These are phyloP conservation scores for Chaetomiaceae sp. DNA, from an alignment of 2,329 filamentous ascomycete genomes.

Conservation along the genomic window DNA sequence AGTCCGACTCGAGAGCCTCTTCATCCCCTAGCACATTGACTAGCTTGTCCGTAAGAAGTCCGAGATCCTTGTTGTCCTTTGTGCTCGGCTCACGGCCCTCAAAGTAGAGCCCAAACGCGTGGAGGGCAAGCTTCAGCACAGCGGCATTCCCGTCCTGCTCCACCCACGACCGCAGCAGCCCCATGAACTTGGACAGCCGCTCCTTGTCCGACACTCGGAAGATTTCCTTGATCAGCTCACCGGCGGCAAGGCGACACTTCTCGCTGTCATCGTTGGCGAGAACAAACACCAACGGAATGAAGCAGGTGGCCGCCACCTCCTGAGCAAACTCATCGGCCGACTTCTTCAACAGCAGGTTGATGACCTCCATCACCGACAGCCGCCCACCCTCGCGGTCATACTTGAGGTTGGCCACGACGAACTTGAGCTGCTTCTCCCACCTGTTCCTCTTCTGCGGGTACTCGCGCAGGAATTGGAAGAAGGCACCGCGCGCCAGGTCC, in stretches of 20 bases:
- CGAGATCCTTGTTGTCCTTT: slow-evolving; percentile 63
- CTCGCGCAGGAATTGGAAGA: slow-evolving; percentile 89
- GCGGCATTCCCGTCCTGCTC: slow-evolving; percentile 67
- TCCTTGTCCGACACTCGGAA: slow-evolving; percentile 75
- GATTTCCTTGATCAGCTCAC: slow-evolving; percentile 71
- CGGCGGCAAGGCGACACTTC: slow-evolving; percentile 78
- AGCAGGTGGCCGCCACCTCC: slow-evolving; percentile 75
- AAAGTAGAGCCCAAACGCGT: slow-evolving; percentile 79
- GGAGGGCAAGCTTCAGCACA: slow-evolving; percentile 68
- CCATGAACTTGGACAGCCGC: slow-evolving; percentile 63
- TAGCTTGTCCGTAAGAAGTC: slow-evolving; percentile 54
- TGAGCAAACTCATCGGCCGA: slow-evolving; percentile 76
- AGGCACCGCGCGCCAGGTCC: slow-evolving; percentile 81
- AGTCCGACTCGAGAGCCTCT: slow-evolving; percentile 51
- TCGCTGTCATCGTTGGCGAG: slow-evolving; percentile 84
- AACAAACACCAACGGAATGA: slow-evolving; percentile 79
- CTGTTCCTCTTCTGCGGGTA: slow-evolving; percentile 89
- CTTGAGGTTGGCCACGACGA: slow-evolving; percentile 83
- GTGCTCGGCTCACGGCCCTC: slow-evolving; percentile 57
- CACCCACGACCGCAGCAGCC: slow-evolving; percentile 69
- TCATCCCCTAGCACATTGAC: slow-evolving; percentile 50
- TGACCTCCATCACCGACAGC: slow-evolving; percentile 86
- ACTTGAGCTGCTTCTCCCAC: slow-evolving; percentile 83
- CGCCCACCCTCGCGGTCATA: slow-evolving; percentile 86
- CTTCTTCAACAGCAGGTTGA: slow-evolving; percentile 82